Percentiles rank a stretch among this genome's conserved stretches.
Conservation (phyloP, 805 yeast genomes). For the Spathaspora arborariae region DNA sequence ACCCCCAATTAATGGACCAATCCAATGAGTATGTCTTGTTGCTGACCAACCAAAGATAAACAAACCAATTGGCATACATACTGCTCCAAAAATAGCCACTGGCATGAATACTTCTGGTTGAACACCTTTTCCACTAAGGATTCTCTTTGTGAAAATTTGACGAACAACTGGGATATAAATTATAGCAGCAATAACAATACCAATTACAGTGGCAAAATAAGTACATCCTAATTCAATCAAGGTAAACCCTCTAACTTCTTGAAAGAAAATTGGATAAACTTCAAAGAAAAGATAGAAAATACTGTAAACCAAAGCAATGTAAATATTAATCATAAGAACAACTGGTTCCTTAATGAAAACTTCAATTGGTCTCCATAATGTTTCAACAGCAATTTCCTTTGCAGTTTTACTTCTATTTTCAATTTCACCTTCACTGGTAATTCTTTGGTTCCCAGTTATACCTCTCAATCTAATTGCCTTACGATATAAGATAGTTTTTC, state of each 20-base stretch:
- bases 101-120: conserved; percentile 40
- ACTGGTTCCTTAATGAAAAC: conserved; percentile 52
- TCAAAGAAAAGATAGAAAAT: conserved; percentile 55
- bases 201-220: conserved; percentile 46
- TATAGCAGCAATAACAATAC: conserved; percentile 38
- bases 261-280: conserved; percentile 47
- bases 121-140: conserved; percentile 20
- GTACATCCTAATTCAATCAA: conserved; percentile 45
- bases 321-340: conserved; percentile 48
- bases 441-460: conserved; percentile 44
- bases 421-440: conserved; percentile 37
- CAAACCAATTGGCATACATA: conserved; percentile 37
- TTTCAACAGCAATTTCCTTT: conserved; percentile 19
- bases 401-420: conserved; percentile 19
- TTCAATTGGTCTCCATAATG: conserved; percentile 49
- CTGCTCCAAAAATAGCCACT: conserved; percentile 31
- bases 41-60: conserved; percentile 51
- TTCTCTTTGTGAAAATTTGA: conserved; percentile 16
- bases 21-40: conserved; percentile 41
- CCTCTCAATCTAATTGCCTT: conserved; percentile 46
- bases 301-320: conserved; percentile 52
- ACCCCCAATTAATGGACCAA: conserved; percentile 42
- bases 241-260: conserved; percentile 43
- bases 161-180: conserved; percentile 24
- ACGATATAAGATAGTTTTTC: conserved; percentile 41